Evolutionary conservation across 2,329 filamentous ascomycete species (phyloP).

Genomic region (Dactylellina parvicollis): DNA sequence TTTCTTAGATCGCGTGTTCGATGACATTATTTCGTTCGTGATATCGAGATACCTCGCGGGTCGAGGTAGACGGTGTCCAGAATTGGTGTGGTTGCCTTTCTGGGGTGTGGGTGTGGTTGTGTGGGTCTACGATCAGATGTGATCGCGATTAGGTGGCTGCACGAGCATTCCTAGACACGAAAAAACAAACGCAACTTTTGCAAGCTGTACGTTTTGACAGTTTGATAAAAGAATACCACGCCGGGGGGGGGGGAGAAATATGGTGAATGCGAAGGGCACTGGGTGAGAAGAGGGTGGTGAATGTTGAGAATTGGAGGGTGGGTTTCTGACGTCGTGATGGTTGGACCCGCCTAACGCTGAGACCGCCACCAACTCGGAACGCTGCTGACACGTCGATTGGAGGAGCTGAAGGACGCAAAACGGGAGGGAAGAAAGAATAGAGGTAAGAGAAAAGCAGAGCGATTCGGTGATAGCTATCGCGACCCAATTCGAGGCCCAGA

Average conservation of each 20-base stretch:
- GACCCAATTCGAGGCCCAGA: constrained; percentile 28
- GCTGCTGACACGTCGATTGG: constrained; percentile 54
- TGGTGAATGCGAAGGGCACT: neutral
- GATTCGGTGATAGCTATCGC: constrained; percentile 34
- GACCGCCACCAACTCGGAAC: constrained; percentile 51
- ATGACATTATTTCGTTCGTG: constrained; percentile 27
- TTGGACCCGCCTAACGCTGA: constrained; percentile 40
- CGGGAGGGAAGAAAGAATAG: constrained; percentile 3
- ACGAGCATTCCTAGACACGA: constrained; percentile 49
- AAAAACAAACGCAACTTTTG: constrained; percentile 33
- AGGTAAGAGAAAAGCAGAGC: constrained; percentile 19
- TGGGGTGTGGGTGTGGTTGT: neutral
- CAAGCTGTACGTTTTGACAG: neutral
- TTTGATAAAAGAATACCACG: constrained; percentile 12
- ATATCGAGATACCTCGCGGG: too few relatives aligned
- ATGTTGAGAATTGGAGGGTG: neutral
- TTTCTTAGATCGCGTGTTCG: constrained; percentile 54
- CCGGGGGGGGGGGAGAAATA: neutral
- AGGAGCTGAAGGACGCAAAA: constrained; percentile 16
- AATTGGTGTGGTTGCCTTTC: neutral
- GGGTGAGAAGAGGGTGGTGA: neutral
- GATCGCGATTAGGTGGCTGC: constrained; percentile 53
- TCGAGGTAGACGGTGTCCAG: neutral
- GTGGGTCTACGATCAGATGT: constrained; percentile 48
- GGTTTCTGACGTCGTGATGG: constrained; percentile 23